phyloP scores from a whole-genome alignment of 208 protist species.

The Trypanosoma rangeli region DNA sequence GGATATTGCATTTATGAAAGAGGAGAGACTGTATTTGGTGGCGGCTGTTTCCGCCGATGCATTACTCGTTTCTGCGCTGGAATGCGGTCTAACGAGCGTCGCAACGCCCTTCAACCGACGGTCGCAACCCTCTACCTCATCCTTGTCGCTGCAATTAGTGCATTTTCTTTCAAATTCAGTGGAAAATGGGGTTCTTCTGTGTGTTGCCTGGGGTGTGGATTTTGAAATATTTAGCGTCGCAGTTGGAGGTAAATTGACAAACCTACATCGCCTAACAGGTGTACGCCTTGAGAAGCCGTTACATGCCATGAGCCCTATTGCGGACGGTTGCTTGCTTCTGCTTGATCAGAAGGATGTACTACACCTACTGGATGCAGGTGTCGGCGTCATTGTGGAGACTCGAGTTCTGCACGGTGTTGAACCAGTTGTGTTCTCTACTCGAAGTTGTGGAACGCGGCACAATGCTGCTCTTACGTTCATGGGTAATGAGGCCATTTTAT shows the following conservation, averaged over 20 bases:
- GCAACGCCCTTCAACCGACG: conserved; percentile 32
- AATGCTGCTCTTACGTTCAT: conserved; percentile 37
- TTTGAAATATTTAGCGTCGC: conserved; percentile 56
- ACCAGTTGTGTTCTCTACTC: conserved; percentile 32
- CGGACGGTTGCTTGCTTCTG: conserved; percentile 37
- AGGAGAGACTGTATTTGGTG: conserved; percentile 34
- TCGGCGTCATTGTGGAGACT: conserved; percentile 60
- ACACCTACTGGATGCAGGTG: conserved; percentile 55
- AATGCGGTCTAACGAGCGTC: conserved; percentile 32
- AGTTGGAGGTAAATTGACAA: conserved; percentile 22
- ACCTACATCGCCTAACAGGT: conserved; percentile 37
- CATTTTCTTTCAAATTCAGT: conserved; percentile 42
- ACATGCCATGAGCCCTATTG: conserved; percentile 44
- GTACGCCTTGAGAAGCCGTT: conserved; percentile 38
- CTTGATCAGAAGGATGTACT: conserved; percentile 43
- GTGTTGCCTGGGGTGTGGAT: conserved; percentile 53
- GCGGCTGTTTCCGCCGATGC: conserved; percentile 47
- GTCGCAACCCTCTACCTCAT: conserved; percentile 31
- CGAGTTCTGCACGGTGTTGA: conserved; percentile 34
- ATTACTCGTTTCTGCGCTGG: conserved; percentile 44
- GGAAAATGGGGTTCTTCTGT: conserved; percentile 38
- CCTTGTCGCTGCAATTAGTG: conserved; percentile 40
- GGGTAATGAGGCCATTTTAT: conserved; percentile 31
- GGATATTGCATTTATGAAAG: conserved; percentile 32
- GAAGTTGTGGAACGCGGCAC: conserved; percentile 37